Conservation (phyloP, 805 yeast species). For the Danielia reshetovae region DNA sequence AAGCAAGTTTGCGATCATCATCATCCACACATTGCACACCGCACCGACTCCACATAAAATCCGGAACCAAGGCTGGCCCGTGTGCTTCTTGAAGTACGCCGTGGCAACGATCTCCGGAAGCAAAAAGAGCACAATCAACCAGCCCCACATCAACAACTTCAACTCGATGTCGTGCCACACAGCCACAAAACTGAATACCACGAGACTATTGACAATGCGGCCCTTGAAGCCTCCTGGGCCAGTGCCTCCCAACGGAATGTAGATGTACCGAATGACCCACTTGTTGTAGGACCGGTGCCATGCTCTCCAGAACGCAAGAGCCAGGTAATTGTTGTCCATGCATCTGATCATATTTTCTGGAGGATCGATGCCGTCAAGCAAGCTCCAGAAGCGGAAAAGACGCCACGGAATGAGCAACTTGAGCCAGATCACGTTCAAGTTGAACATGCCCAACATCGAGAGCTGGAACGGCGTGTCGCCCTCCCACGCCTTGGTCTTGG, state of each 20-base stretch:
- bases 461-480: conserved; percentile 89
- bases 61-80: conserved; percentile 63
- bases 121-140: conserved; percentile 83
- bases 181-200: conserved; percentile 94
- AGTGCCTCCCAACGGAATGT: conserved; percentile 87
- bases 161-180: conserved; percentile 97
- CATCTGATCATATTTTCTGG: conserved; percentile 98
- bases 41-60: conserved; percentile 85
- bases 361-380: conserved; percentile 89
- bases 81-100: conserved; percentile 35
- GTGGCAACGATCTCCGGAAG: conserved; percentile 80
- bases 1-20: conserved; percentile 94
- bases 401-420: conserved; percentile 95
- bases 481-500: conserved; percentile 85
- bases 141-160: conserved; percentile 88
- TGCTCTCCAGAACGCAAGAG: conserved; percentile 96
- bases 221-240: conserved; percentile 37
- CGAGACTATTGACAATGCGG: conserved; percentile 69
- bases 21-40: conserved; percentile 88
- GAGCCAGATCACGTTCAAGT: conserved; percentile 88
- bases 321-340: conserved; percentile 89
- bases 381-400: conserved; percentile 86
- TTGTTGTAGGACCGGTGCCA: conserved; percentile 95
- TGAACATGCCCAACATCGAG: conserved; percentile 90
- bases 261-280: conserved; percentile 86